Evolutionary conservation across 2,329 filamentous ascomycete genomes (phyloP), one percentile per base, ranked within the genome.

Genomic region (Xylaria multiplex): DNA sequence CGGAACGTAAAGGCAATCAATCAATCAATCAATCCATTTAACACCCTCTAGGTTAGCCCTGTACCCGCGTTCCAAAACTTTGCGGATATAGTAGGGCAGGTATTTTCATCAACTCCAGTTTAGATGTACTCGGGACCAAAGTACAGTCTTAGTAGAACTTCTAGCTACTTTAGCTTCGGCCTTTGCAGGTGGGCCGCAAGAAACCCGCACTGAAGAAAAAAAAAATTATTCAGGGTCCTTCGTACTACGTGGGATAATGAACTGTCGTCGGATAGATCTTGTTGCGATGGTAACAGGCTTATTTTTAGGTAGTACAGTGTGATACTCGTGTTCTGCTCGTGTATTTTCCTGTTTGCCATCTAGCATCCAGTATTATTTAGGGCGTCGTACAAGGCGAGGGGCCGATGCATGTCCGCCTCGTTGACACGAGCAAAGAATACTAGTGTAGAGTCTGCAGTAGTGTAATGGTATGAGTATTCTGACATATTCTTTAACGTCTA

Each of bases 231-330:
- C 30, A 45, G 42, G 22, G 46, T 13, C 32, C 37, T 27, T 59
- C 35, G 19, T 32, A 53, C 42, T 24, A 27, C 45, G 14, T 30
- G 42, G 37, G 45, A 48, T 19, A 40, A 56, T 13, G 40, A 58
- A 40, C 58, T 48, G 14, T 62, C 35, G 32, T 43, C 19, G 32
- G 35, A 35, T 50, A 62, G 35, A 35, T 55, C 14, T 37, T 52
- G 63, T 65, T 61, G 58, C 52, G 53, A 56, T 32, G 40, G 58
- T 56, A 53, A 58, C 40, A 50, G 14, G 40, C 19, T 35, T 27
- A 1, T 27, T 55, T 30, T 61, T 24, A 6, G 6, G 53, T 54
- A 35, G 40, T 42, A 59, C 59, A 32, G 53, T 58, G 59, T 58
- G 40, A 27, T 16, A 14, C 19, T 19, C 19, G 19, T 19, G 54